A percentile compares a stretch with the other conserved stretches of the same genome.
Evolutionary conservation across 345 rosid species (phyloP).

Genomic region (Bruguiera sexangula): DNA sequence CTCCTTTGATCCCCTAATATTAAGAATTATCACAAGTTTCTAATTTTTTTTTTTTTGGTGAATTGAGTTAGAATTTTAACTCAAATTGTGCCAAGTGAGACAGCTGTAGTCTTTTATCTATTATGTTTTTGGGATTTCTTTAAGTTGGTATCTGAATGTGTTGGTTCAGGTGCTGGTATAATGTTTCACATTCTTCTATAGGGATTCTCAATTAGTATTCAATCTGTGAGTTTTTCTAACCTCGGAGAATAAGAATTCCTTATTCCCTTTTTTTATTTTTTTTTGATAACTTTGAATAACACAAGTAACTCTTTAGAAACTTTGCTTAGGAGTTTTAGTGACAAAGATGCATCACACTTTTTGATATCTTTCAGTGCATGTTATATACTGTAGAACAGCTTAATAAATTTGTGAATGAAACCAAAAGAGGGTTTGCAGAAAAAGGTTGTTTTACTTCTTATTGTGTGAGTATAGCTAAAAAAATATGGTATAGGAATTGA

Average conservation of each 20-base stretch:
- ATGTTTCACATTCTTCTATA: conserved; percentile 52
- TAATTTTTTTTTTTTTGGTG: no score
- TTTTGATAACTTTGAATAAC: conserved; percentile 5
- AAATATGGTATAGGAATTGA: no score
- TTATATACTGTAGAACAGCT: no score
- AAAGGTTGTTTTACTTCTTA: no score
- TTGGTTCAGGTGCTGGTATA: conserved; percentile 61
- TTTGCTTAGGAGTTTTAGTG: neutral
- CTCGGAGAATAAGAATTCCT: conserved; percentile 30
- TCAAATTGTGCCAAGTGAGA: conserved; percentile 4
- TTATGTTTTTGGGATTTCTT: conserved; percentile 24
- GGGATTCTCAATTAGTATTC: conserved; percentile 44
- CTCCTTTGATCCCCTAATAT: neutral
- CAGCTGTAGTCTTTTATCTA: conserved; percentile 4
- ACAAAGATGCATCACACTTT: no score
- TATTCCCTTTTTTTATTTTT: neutral
- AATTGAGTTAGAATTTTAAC: no score
- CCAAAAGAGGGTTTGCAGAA: no score
- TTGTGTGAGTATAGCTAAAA: no score
- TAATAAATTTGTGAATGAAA: no score
- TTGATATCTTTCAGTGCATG: no score
- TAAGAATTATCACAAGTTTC: neutral
- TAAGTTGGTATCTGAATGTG: conserved; percentile 45
- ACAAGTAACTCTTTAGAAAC: neutral
- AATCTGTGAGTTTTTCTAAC: conserved; percentile 55